Evolutionary conservation across 2,329 filamentous ascomycete species (phyloP), one percentile per base, ranked within the genome.

Genomic region (Ophioceras dolichostomum): DNA sequence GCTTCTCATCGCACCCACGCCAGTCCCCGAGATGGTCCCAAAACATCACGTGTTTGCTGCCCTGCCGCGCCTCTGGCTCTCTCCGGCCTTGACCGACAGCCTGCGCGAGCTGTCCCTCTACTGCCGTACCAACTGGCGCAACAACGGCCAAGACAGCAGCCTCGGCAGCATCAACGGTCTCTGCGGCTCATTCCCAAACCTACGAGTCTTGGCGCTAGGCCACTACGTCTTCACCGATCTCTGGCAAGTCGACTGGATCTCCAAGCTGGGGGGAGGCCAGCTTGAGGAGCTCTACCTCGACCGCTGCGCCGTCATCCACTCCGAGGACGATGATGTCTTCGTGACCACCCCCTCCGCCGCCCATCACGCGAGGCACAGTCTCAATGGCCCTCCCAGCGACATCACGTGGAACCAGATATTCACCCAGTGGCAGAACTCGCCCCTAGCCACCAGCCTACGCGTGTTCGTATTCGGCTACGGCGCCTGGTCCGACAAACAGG

Each of bases 241-340:
- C 16, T 60, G 57, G 52, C 65, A 70, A 37, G 45, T 67, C 0
- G 58, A 61, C 9, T 70, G 65, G 64, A 57, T 70, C 4, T 40
- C 60, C 0, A 55, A 54, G 0, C 50, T 68, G 4, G 43, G 40
- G 2, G 37, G 27, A 2, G 47, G 45, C 0, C 63, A 61, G 0
- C 49, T 70, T 0, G 42, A 57, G 12, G 54, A 61, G 29, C 45
- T 70, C 1, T 56, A 61, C 10, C 49, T 70, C 0, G 62, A 67
- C 30, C 50, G 62, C 37, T 68, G 64, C 37, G 50, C 56, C 1
- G 61, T 65, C 17, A 30, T 56, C 28, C 28, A 6, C 4, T 10
- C 3, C 28, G 18, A 5, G 4, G n/a, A 16, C 3, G 28, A 16
- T 8, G 14, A 30, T n/a, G n/a, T n/a, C n/a, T n/a, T n/a, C n/a